Evolutionary conservation across 768 basidiomycete species (phyloP), one percentile per base, ranked within the genome.

Genomic region (Suillus clintonianus): DNA sequence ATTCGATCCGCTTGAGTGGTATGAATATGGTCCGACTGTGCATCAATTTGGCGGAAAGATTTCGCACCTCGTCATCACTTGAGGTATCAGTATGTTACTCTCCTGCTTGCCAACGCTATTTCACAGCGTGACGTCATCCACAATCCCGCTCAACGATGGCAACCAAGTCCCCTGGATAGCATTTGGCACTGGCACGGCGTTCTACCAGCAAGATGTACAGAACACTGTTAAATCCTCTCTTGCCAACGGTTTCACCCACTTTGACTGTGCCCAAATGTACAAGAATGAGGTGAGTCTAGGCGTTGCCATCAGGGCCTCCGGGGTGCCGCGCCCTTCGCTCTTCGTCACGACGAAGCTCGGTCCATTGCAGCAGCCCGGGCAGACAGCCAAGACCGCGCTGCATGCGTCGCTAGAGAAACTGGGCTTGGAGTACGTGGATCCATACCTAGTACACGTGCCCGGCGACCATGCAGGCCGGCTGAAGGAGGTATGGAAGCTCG

Each of bases 291-390:
- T 75, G 17, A 69, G 72, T 3, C 71, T 80, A 51, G 79, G 79
- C 15, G 73, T 65, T 4, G 79, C 68, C 22, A 53, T 77, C 51
- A 60, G 62, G 10, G 68, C 69, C 1, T 73, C 78, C 7, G 76
- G 76, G 10, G 72, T 74, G 30, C 67, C 78, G 9, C 77, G 81
- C 62, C 66, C 69, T 1, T 71, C 74, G 1, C 57, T 87, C 8
- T 87, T 75, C 63, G 72, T 88, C 43, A 86, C 85, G 1, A 84
- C 85, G n/a, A 89, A 90, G 70, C 89, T 83, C 67, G 67, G 6
- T 75, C 84, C 11, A 77, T 76, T 27, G n/a, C n/a, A n/a, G 69
- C 80, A 22, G 78, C 80, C 8, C 67, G 87, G 19, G 65, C 75
- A n/a, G 71, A 72, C 7, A 89, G 87, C 69, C 68, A 91, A 60